Conservation (phyloP, 345 rosid species). For the Ricinus communis region DNA sequence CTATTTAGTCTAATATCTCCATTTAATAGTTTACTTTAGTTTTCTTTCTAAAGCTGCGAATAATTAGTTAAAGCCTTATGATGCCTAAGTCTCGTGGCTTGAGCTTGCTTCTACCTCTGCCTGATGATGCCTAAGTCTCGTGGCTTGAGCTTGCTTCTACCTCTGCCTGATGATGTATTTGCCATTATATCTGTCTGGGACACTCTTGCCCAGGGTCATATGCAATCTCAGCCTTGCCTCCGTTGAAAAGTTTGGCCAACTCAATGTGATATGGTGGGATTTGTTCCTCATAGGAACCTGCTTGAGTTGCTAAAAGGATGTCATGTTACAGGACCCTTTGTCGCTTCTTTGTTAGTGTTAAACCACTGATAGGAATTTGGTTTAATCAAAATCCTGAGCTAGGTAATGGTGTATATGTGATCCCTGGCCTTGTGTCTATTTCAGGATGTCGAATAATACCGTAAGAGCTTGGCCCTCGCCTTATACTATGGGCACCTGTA, state of each 20-base stretch:
- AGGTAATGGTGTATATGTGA: slow-evolving; percentile 81
- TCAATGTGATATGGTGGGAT: slow-evolving; percentile 64
- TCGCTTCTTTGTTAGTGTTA: slow-evolving; percentile 56
- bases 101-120: slow-evolving; percentile 57
- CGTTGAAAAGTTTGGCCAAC: slow-evolving; percentile 67
- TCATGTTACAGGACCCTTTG: slow-evolving; percentile 60
- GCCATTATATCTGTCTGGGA: slow-evolving; percentile 48
- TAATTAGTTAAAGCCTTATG: slow-evolving; percentile 12
- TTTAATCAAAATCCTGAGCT: slow-evolving; percentile 92
- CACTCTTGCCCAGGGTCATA: slow-evolving; percentile 54
- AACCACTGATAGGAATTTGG: slow-evolving; percentile 78
- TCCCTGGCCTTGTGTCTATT: slow-evolving; percentile 77
- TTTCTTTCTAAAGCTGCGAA: slow-evolving; percentile 6
- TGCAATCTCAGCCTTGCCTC: slow-evolving; percentile 59
- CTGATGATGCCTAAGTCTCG: slow-evolving; percentile 32
- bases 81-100: slow-evolving; percentile 43
- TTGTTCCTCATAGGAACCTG: slow-evolving; percentile 50
- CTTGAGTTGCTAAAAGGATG: slow-evolving; percentile 67
- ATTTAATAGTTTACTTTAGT: slow-evolving; percentile 13
- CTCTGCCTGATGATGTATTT: slow-evolving; percentile 72
- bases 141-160: slow-evolving; percentile 51
- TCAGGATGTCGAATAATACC: slow-evolving; percentile 77
- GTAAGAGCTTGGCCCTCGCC: slow-evolving; percentile 74
- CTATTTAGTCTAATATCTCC: too few relatives aligned
- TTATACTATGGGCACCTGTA: slow-evolving; percentile 75